Evolutionary conservation across 1,284 basidiomycete species (phyloP), one percentile per base, ranked within the genome.

Genomic region (Agroathelia rolfsii): DNA sequence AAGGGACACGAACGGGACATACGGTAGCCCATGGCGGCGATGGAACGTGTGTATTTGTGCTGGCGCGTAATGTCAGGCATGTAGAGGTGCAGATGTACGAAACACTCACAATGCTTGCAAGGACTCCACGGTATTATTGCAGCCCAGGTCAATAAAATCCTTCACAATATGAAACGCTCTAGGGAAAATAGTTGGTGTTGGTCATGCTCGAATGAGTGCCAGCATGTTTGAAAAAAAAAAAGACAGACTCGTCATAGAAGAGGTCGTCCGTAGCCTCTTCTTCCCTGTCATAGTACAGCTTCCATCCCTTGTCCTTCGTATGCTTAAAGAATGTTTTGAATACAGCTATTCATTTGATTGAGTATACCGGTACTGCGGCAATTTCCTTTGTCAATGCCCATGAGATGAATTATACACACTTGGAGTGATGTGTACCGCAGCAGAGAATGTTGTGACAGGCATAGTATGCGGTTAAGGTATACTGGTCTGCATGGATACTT

Each of bases 11-110:
- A n/a, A 86, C 69, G 2, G 76, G 69, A 9, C 74, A 67, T 3
- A 83, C 72, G 1, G 76, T 72, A 2, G 84, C 77, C 76, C 81
- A 83, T 25, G 75, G 78, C 0, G 85, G 84, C 0, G 83, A 64
- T 1, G 83, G 79, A 2, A 87, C 72, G 40, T 79, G 76, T 3
- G 84, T 86, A 47, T 86, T 84, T 14, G 81, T 76, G 44, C 72
- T 77, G 34, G 20, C 20, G 34, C 11, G 10, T 12, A 6, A 23
- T 36, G 9, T 24, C 24, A 31, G 23, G 24, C 20, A 19, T 11
- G 11, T 23, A 22, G 12, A 12, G 6, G 28, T n/a, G 21, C 15
- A n/a, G 17, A 25, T 13, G 6, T 21, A 33, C 7, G 14, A 6
- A 8, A 10, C 1, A 48, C 65, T 35, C 41, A 75, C 70, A 76